A percentile compares a stretch with the other conserved stretches of the same genome.
These are phyloP conservation scores for Rhytidiadelphus loreus DNA, from an alignment of 225 moss, liverwort and hornwort species.

Conservation along the genomic window DNA sequence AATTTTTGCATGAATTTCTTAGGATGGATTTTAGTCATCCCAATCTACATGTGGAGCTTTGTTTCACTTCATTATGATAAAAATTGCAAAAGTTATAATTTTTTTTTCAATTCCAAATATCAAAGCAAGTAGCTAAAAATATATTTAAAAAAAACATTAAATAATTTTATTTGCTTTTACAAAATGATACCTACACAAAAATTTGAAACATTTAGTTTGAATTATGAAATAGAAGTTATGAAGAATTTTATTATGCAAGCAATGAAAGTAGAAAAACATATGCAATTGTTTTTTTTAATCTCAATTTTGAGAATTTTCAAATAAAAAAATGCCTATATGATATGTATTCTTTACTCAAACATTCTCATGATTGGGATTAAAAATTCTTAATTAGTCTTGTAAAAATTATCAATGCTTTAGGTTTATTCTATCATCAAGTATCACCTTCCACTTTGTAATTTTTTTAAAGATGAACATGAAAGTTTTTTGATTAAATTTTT, in stretches of 20 bases:
- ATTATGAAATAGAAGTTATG: background rate
- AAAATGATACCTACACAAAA: background rate
- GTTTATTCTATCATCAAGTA: background rate
- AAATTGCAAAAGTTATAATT: background rate
- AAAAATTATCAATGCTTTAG: background rate
- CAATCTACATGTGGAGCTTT: background rate
- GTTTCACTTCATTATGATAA: background rate
- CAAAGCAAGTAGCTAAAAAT: background rate
- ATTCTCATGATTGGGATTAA: background rate
- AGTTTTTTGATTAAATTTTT: too few species aligned
- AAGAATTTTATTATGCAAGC: background rate
- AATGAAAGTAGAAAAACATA: background rate
- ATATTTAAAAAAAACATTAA: background rate
- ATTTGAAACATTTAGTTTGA: background rate
- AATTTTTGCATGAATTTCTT: background rate
- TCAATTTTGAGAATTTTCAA: background rate
- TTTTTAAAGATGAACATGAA: background rate
- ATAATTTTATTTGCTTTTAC: background rate
- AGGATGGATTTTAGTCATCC: fast-evolving
- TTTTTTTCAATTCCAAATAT: background rate
- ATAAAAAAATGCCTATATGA: fast-evolving
- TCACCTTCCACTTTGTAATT: background rate
- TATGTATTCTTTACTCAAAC: background rate
- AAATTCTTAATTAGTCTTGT: background rate
- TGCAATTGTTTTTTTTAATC: background rate